Base-by-base conservation (phyloP, 352 stramenopile genomes). In the Pythium folliculosum region DNA sequence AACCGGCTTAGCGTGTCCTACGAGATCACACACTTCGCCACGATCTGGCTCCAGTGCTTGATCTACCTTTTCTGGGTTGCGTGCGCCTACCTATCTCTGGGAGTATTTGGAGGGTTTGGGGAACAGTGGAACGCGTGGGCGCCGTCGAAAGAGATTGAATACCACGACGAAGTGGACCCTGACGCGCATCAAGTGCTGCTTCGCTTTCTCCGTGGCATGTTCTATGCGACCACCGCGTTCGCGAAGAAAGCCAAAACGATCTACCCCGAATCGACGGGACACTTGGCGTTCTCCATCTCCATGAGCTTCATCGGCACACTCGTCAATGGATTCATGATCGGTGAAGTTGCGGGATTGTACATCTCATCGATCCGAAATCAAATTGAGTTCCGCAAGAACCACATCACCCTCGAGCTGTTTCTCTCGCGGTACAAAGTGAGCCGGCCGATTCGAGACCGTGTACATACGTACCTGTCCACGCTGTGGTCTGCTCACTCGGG, bases 271-370 rank as follows among this genome's bases (percentile, higher is more conserved):
- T 74, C 69, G 0, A 80, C 72, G 22, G 57, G 25, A 1, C 67
- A 80, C 12, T 67, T 77, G 43, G 65, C 79, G 2, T 90, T 91
- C 49, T 77, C 80, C 14, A 80, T 88, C 54, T n/a, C 72, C 3
- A 70, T 85, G 19, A 89, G 77, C 59, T 89, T 90, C 55, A 40
- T 73, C 5, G 78, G 83, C 0, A 51, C 85, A 1, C 70, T 91
- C 17, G 70, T 77, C 1, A 89, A 88, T 77, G 79, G 77, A 2
- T 91, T 90, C 66, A 85, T 90, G 72, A 90, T 90, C 55, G 80
- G 83, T 6, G 81, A 91, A 44, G 80, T 89, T 38, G 81, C 83
- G 2, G 86, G 75, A 37, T 62, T 91, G 35, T 90, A 86, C 67
- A 88, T 91, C 47, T 90, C 79, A 10, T 84, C 71, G 21, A 91